Evolutionary conservation across 768 basidiomycete species (phyloP).

Genomic region (Mrakia frigida): DNA sequence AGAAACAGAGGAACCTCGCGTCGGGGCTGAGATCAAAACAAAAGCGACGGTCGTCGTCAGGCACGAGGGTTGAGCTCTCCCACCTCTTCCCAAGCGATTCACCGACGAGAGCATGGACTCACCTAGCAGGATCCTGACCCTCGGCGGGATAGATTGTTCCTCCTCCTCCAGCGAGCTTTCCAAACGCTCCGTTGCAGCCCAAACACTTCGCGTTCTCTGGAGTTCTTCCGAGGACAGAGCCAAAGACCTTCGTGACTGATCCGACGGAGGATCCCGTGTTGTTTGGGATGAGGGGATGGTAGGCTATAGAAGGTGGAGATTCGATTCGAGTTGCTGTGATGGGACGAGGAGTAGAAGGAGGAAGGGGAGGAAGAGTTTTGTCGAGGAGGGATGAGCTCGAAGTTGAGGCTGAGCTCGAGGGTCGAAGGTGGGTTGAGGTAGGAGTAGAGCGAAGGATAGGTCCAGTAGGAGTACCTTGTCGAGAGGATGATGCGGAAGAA

Average conservation of each 20-base stretch:
- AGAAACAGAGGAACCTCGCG: slow-evolving; percentile 14
- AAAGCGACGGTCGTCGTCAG: background rate
- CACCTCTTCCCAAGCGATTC: no score
- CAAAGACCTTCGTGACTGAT: slow-evolving; percentile 19
- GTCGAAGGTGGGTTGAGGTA: background rate
- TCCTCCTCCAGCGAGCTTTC: background rate
- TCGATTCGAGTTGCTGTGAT: background rate
- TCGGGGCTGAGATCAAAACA: background rate
- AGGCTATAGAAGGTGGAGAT: background rate
- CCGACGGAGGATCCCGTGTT: slow-evolving; percentile 4
- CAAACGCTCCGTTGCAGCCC: slow-evolving; percentile 12
- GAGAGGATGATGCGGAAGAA: background rate
- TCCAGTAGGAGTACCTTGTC: slow-evolving; percentile 8
- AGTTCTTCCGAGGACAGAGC: background rate
- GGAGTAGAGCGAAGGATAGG: background rate
- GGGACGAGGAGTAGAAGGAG: background rate
- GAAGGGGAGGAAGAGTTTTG: slow-evolving; percentile 13
- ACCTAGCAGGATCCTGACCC: slow-evolving; percentile 10
- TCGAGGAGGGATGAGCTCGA: background rate
- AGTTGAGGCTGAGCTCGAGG: background rate
- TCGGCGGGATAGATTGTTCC: slow-evolving; percentile 5
- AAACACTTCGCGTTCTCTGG: background rate
- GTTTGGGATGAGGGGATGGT: background rate
- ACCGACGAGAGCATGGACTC: background rate
- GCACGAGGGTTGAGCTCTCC: background rate